These are phyloP conservation scores for Myxozyma nipponensis DNA, from an alignment of 805 yeast species.

Conservation along the genomic window DNA sequence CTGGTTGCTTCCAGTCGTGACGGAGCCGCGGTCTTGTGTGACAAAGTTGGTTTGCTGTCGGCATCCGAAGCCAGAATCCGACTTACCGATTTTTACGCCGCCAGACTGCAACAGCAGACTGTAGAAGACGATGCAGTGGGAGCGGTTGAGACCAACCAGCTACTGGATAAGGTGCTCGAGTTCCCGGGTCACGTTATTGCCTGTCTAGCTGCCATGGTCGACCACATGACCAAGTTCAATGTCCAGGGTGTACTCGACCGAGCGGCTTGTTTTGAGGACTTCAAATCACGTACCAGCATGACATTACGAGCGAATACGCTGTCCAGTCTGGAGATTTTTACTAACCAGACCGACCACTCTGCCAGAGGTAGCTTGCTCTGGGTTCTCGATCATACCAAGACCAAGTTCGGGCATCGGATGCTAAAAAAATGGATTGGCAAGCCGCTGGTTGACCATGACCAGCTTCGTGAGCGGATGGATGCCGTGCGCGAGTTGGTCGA, in stretches of 20 bases:
- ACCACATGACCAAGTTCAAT: constrained; percentile 60
- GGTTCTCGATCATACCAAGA: constrained; percentile 75
- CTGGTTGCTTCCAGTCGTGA: constrained; percentile 13
- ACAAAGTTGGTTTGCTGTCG: constrained; percentile 2
- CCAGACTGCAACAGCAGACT: neutral
- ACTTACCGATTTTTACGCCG: constrained; percentile 8
- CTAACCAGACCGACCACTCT: constrained; percentile 54
- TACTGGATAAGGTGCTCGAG: constrained; percentile 30
- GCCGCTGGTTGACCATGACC: constrained; percentile 57
- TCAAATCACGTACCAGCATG: constrained; percentile 48
- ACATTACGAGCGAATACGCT: constrained; percentile 63
- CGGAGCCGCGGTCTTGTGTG: constrained; percentile 23
- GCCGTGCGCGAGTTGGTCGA: constrained; percentile 51
- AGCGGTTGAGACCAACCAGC: neutral
- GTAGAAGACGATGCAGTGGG: constrained; percentile 13
- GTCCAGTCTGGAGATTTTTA: constrained; percentile 68
- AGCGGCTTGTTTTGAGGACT: constrained; percentile 49
- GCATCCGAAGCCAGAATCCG: constrained; percentile 13
- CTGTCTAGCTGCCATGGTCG: constrained; percentile 47
- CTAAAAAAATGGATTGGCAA: constrained; percentile 67
- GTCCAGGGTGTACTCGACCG: constrained; percentile 55
- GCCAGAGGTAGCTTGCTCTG: constrained; percentile 70
- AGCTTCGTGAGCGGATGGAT: constrained; percentile 57
- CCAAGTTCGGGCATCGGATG: constrained; percentile 68
- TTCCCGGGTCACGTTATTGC: constrained; percentile 33